Evolutionary conservation across 2,329 filamentous ascomycete species (phyloP).

Genomic region (Colletotrichum neosansevieriae): DNA sequence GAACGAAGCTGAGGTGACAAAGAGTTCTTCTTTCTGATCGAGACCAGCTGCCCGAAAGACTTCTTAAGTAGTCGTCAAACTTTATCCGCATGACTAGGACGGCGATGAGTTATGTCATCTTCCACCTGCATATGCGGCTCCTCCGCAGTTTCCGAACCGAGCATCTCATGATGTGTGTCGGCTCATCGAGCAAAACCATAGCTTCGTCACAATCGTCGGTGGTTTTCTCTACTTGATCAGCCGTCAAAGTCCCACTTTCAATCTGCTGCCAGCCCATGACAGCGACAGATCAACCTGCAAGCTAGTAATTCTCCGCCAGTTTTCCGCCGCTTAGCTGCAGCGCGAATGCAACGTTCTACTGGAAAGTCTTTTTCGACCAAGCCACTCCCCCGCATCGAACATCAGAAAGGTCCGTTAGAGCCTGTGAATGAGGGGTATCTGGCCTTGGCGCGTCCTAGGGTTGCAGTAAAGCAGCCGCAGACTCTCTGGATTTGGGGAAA

Average conservation of each 20-base stretch:
- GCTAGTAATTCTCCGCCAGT: conserved; percentile 4
- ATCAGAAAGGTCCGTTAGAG: no score
- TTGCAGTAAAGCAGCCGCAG: neutral
- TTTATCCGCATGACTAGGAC: neutral
- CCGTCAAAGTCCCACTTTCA: neutral
- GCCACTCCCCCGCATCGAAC: neutral
- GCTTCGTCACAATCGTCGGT: conserved; percentile 34
- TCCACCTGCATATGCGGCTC: neutral
- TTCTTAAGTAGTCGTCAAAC: neutral
- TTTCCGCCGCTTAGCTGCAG: conserved; percentile 25
- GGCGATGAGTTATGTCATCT: conserved; percentile 8
- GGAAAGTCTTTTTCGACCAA: neutral
- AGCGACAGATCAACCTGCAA: conserved; percentile 2
- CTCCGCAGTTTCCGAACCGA: neutral
- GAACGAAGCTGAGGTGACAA: neutral
- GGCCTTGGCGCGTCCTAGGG: neutral
- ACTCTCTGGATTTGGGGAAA: no score
- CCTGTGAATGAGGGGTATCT: neutral
- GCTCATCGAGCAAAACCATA: neutral
- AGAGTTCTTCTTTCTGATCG: neutral
- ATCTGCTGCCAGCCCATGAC: no score
- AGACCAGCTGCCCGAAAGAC: neutral
- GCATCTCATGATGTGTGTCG: conserved; percentile 3
- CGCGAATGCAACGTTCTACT: conserved; percentile 17
- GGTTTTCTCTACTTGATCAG: conserved; percentile 21